Base-by-base conservation (phyloP, 108 stramenopile species). In the Schizochytrium sp. region DNA sequence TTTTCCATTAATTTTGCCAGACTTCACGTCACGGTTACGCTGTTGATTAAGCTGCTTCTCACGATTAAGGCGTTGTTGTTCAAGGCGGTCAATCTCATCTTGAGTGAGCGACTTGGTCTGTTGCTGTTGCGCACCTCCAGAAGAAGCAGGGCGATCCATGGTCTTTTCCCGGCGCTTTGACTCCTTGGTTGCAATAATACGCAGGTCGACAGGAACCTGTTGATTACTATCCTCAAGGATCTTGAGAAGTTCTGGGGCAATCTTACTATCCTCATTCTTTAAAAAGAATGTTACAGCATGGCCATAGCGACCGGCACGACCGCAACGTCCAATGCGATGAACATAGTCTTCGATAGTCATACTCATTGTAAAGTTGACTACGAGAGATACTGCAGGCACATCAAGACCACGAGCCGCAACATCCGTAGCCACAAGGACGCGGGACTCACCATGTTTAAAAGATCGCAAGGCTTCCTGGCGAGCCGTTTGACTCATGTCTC, bases 351-450 rank as follows among this genome's bases (percentile, higher is more conserved):
- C 89, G 38, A 93, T 92, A 56, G 93, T 92, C 42, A 93, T 64
- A 38, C 98, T 98, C 96, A 99, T 98, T 91, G 98, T 97, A 90
- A 95, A 99, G 92, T 98, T 98, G 88, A 99, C 95, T 57, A 99
- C 99, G 10, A 94, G 97, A 87, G 94, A 96, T 46, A 99, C 97
- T 90, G 98, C 97, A 91, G 98, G 98, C 50, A 99, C 98, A 91
- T 99, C 99, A 45, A 99, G 91, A 7, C 99, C 99, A 72, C 99
- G 95, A 0, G 98, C 98, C 4, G 98, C 98, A 4, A 99, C 98
- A 90, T 99, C 99, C 12, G 99, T 99, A 5, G 99, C 99, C 90
- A 99, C 97, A 89, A 99, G 90, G 92, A 98, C 89, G 42, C 97
- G 95, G 4, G 97, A 87, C 44, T 95, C 92, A 53, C 97, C 96